These are phyloP conservation scores for Wolfiporia cocos DNA, from an alignment of 1,284 basidiomycete genomes.

Conservation along the genomic window DNA sequence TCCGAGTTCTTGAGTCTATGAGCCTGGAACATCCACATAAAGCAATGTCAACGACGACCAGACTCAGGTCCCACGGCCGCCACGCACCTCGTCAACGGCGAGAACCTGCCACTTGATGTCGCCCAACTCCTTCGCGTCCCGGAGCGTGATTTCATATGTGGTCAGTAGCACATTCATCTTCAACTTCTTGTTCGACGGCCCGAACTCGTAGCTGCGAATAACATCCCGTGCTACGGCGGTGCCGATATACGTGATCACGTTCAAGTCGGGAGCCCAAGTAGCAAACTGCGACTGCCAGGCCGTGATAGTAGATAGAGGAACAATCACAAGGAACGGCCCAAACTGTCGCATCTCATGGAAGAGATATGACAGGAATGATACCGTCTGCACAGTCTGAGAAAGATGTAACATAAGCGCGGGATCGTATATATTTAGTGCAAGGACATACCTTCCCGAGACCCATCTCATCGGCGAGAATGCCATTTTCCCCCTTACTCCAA, in stretches of 20 bases:
- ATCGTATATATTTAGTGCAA: neutral
- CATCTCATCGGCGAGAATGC: conserved; percentile 99
- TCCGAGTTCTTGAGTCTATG: conserved; percentile 98
- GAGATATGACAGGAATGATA: conserved; percentile 92
- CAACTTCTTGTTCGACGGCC: conserved; percentile 78
- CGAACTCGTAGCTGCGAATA: conserved; percentile 93
- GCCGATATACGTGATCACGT: conserved; percentile 96
- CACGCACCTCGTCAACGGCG: conserved; percentile 86
- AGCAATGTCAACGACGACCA: neutral
- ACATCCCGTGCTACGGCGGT: conserved; percentile 85
- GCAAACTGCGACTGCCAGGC: conserved; percentile 98
- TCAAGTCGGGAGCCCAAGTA: conserved; percentile 94
- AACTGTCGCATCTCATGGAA: conserved; percentile 93
- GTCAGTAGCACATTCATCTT: conserved; percentile 98
- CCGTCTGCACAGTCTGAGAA: conserved; percentile 87
- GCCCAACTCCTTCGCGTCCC: conserved; percentile 85
- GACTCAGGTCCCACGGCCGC: no score
- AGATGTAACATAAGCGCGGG: neutral
- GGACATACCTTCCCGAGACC: conserved; percentile 85
- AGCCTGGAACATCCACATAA: conserved; percentile 45
- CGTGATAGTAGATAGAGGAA: conserved; percentile 95
- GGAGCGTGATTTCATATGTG: conserved; percentile 94
- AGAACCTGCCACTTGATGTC: conserved; percentile 98
- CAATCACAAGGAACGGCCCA: conserved; percentile 97
- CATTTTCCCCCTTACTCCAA: conserved; percentile 94